Evolutionary conservation across 2,329 filamentous ascomycete species (phyloP).

Genomic region (Clarireedia homoeocarpa): DNA sequence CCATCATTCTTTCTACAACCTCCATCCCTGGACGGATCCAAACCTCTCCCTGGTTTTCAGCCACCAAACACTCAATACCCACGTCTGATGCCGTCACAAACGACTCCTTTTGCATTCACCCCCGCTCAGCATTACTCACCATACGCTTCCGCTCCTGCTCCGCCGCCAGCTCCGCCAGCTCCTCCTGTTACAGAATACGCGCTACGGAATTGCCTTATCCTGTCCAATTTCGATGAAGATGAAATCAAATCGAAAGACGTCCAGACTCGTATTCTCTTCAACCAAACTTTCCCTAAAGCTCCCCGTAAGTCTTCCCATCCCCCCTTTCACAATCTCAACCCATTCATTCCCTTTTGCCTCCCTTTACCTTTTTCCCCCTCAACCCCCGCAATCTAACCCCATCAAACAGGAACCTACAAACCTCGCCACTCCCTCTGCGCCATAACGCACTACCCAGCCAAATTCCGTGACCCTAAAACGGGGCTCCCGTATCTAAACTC

Average conservation of each 20-base stretch:
- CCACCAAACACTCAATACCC: constrained; percentile 27
- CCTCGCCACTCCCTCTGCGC: constrained; percentile 48
- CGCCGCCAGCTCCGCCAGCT: constrained; percentile 14
- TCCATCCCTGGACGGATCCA: constrained; percentile 23
- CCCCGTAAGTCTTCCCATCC: constrained; percentile 35
- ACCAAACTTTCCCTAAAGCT: constrained; percentile 38
- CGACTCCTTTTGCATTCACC: constrained; percentile 17
- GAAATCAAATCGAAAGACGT: constrained; percentile 43
- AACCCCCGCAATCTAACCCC: neutral
- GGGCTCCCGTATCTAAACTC: constrained; percentile 74
- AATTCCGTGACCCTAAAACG: constrained; percentile 78
- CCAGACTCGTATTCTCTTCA: constrained; percentile 49
- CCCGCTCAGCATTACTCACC: constrained; percentile 11
- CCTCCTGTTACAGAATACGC: constrained; percentile 38
- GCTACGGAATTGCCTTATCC: constrained; percentile 48
- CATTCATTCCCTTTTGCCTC: neutral
- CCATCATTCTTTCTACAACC: constrained; percentile 14
- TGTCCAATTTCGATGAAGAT: constrained; percentile 47
- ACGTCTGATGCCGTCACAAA: constrained; percentile 12
- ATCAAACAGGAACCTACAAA: constrained; percentile 13
- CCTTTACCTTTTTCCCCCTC: neutral
- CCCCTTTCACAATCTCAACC: neutral
- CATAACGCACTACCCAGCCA: constrained; percentile 74
- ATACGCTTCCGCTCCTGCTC: constrained; percentile 10
- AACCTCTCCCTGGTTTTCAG: constrained; percentile 29